Conservation (phyloP, 768 basidiomycete genomes). For the Hygrophoropsis aurantiaca region DNA sequence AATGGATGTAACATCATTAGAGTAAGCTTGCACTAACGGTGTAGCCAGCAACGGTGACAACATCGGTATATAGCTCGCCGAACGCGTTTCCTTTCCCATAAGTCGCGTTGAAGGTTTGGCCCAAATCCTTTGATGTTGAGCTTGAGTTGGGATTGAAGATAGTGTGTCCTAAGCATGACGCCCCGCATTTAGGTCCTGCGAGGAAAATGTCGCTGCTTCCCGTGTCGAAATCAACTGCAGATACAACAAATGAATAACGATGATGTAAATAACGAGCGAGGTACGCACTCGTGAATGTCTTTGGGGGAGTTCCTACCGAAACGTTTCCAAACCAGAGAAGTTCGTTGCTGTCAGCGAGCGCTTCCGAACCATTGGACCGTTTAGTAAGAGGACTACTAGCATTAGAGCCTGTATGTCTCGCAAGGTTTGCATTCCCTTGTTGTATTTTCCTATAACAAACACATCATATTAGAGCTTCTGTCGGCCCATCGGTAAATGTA, state of each 20-base stretch:
- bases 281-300: constrained; percentile 6
- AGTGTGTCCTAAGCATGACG: constrained; percentile 21
- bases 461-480: constrained; percentile 3
- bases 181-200: constrained; percentile 13
- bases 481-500: neutral
- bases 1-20: neutral
- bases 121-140: constrained; percentile 18
- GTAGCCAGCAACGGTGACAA: constrained; percentile 33
- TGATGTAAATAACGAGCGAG: neutral
- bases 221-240: constrained; percentile 25
- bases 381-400: neutral
- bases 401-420: constrained; percentile 1
- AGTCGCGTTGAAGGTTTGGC: constrained; percentile 27
- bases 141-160: constrained; percentile 29
- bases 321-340: constrained; percentile 13
- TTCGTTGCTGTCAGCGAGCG: neutral
- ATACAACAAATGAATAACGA: no score
- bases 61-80: constrained; percentile 35
- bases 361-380: constrained; percentile 4
- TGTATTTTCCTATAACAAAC: constrained; percentile 16
- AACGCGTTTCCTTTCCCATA: constrained; percentile 41
- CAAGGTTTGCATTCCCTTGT: constrained; percentile 9
- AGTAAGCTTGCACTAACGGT: constrained; percentile 8
- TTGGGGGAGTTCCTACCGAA: constrained; percentile 8
- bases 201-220: constrained; percentile 20